These are phyloP conservation scores for Solanum arcanum DNA, from an alignment of 257 asterid species.

Conservation along the genomic window DNA sequence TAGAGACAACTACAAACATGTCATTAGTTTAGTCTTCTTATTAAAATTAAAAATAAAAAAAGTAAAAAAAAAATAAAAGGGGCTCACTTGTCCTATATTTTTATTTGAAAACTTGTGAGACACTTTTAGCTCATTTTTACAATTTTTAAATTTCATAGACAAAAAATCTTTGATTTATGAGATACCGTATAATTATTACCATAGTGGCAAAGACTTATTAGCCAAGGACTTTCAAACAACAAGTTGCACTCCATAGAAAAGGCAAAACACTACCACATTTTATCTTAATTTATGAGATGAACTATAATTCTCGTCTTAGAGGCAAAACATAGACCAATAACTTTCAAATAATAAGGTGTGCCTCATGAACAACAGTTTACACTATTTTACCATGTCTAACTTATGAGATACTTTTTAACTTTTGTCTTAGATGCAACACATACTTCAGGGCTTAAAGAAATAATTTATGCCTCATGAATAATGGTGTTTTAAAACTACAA, in stretches of 20 bases:
- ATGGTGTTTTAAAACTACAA: neutral
- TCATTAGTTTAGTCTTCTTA: too few relatives aligned
- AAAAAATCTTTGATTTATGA: too few relatives aligned
- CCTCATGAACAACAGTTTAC: neutral
- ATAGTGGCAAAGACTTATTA: neutral
- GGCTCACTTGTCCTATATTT: too few relatives aligned
- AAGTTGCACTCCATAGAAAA: neutral
- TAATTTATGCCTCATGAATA: neutral
- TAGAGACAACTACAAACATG: too few relatives aligned
- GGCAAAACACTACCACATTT: neutral
- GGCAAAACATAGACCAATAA: neutral
- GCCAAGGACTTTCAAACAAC: neutral
- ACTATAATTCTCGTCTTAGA: neutral
- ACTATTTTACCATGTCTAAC: neutral
- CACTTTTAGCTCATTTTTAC: too few relatives aligned
- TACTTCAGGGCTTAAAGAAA: neutral
- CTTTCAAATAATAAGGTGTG: neutral
- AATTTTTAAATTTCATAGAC: neutral
- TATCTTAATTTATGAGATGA: neutral
- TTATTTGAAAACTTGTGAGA: too few relatives aligned
- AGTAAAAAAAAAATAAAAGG: too few relatives aligned
- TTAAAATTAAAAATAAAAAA: too few relatives aligned
- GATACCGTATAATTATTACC: neutral
- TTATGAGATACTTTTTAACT: neutral
- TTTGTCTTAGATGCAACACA: neutral